These are phyloP conservation scores for Trichoderma lentiforme DNA, from an alignment of 2,329 filamentous ascomycete species.

Conservation along the genomic window DNA sequence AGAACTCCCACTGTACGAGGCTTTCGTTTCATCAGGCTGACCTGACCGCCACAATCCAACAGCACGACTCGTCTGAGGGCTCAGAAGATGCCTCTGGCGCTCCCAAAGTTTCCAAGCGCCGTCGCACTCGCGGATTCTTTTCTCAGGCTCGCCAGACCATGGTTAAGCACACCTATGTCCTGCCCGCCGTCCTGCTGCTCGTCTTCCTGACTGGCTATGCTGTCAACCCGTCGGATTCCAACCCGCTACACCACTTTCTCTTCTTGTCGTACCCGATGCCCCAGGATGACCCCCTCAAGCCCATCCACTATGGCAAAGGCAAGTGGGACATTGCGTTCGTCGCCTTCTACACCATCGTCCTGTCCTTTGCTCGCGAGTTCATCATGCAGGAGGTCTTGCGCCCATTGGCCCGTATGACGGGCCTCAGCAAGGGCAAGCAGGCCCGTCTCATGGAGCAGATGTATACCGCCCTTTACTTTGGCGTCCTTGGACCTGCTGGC, in stretches of 20 bases:
- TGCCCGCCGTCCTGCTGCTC: slow-evolving; percentile 66
- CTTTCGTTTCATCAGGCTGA: not conserved
- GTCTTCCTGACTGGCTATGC: slow-evolving; percentile 66
- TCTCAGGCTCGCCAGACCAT: slow-evolving; percentile 51
- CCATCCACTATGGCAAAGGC: slow-evolving; percentile 83
- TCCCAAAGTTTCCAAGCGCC: slow-evolving; percentile 49
- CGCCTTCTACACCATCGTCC: slow-evolving; percentile 80
- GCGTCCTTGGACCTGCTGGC: slow-evolving; percentile 74
- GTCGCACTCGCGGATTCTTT: slow-evolving; percentile 50
- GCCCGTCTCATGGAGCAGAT: slow-evolving; percentile 93
- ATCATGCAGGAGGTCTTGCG: slow-evolving; percentile 87
- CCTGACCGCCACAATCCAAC: not conserved
- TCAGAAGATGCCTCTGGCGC: not conserved
- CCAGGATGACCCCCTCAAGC: slow-evolving; percentile 37
- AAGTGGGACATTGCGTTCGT: slow-evolving; percentile 82
- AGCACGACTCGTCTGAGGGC: slow-evolving; percentile 10
- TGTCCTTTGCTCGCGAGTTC: slow-evolving; percentile 93
- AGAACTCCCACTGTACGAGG: not conserved
- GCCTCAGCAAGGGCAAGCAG: slow-evolving; percentile 76
- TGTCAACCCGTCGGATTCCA: slow-evolving; percentile 71
- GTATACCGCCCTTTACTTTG: slow-evolving; percentile 92
- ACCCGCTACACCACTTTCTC: slow-evolving; percentile 76
- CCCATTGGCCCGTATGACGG: slow-evolving; percentile 67
- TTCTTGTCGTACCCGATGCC: slow-evolving; percentile 85
- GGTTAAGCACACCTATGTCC: slow-evolving; percentile 58